Percentiles rank a stretch among this genome's conserved stretches.
phyloP scores from a whole-genome alignment of 345 rosid genomes.

The Syzygium aromaticum region DNA sequence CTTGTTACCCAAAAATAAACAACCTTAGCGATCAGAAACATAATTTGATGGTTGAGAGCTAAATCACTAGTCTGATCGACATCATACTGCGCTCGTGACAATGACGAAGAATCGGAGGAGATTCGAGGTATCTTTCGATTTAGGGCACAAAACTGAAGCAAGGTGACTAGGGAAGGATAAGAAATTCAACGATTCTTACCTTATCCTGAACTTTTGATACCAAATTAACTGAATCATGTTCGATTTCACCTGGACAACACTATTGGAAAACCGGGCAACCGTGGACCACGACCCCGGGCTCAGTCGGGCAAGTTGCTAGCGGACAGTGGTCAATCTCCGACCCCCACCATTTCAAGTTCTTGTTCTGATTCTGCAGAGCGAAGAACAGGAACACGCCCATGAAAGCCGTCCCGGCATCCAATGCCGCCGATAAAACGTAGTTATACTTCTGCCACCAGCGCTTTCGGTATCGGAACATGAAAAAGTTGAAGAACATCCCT shows the following conservation, averaged over 20 bases:
- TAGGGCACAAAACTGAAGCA: not conserved
- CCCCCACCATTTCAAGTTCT: conserved; percentile 82
- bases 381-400: conserved; percentile 89
- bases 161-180: not conserved
- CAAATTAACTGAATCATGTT: not conserved
- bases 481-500: conserved; percentile 85
- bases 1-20: not conserved
- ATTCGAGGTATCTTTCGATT: not conserved
- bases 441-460: conserved; percentile 98
- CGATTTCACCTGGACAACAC: not conserved
- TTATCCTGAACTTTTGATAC: not conserved
- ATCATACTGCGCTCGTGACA: not conserved
- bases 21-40: not conserved
- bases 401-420: conserved; percentile 96
- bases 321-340: conserved; percentile 75
- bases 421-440: conserved; percentile 83
- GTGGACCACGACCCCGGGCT: conserved; percentile 52
- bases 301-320: conserved; percentile 79
- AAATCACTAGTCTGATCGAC: not conserved
- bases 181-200: not conserved
- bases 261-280: conserved; percentile 53
- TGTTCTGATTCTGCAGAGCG: conserved; percentile 61
- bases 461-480: conserved; percentile 68
- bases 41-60: not conserved
- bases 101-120: not conserved